Percentiles rank a stretch among this genome's conserved stretches.
phyloP scores from a whole-genome alignment of 768 basidiomycete genomes.

The Xerocomus brunneocitrinus region DNA sequence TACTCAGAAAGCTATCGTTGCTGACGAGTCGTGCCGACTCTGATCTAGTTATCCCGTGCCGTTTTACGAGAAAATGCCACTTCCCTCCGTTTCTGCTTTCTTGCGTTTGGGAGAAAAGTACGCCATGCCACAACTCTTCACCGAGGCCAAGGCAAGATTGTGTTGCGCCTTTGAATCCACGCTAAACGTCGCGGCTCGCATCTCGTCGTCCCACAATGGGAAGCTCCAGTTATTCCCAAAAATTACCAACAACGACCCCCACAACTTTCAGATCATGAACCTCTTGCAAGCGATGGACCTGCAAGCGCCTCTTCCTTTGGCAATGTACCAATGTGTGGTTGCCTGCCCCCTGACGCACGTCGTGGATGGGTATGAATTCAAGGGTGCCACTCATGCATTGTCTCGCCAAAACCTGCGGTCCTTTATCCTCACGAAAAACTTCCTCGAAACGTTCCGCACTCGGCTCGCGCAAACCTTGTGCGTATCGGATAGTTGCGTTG shows the following conservation, averaged over 20 bases:
- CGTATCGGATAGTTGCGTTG: background rate
- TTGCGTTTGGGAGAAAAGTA: slow-evolving; percentile 20
- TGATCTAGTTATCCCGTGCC: background rate
- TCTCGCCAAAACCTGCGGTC: slow-evolving; percentile 4
- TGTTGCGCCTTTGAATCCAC: background rate
- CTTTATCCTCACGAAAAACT: slow-evolving; percentile 1
- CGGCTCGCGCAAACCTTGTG: background rate
- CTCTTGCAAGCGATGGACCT: slow-evolving; percentile 7
- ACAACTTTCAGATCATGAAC: slow-evolving; percentile 16
- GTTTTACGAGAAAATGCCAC: background rate
- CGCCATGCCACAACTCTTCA: slow-evolving; percentile 1
- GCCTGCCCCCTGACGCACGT: background rate
- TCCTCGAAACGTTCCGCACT: background rate
- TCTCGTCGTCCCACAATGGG: background rate
- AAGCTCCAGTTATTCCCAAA: background rate
- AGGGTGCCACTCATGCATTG: background rate
- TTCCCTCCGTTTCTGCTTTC: slow-evolving; percentile 3
- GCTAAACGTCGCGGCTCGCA: background rate
- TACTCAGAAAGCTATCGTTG: background rate
- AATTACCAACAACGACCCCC: slow-evolving; percentile 6
- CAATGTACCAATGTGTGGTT: slow-evolving; percentile 5
- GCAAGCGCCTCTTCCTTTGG: slow-evolving; percentile 1
- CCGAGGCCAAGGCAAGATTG: slow-evolving; percentile 9
- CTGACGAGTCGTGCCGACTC: background rate
- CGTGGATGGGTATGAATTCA: slow-evolving; percentile 2